Conservation (phyloP, 306 rosid genomes). For the Vicia faba region DNA sequence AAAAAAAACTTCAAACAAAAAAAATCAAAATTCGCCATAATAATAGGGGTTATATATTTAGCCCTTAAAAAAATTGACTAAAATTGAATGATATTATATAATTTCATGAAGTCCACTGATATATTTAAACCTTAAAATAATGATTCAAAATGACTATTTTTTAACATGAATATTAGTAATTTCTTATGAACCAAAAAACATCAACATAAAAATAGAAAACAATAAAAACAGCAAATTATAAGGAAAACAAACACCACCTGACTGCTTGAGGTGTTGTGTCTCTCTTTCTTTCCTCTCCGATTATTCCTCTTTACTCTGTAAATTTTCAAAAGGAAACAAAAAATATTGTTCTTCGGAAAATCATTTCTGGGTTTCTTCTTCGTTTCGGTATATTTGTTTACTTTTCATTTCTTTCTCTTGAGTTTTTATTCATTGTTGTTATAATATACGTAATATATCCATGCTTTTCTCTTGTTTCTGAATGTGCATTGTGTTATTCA, state of each 20-base stretch:
- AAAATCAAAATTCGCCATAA: too few species aligned
- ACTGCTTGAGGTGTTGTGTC: conserved; percentile 7
- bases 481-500: conserved; percentile 30
- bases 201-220: too few species aligned
- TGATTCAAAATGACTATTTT: too few species aligned
- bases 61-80: too few species aligned
- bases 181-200: neutral
- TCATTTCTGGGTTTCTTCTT: conserved; percentile 39
- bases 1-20: too few species aligned
- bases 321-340: conserved; percentile 16
- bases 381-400: conserved; percentile 43
- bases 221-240: conserved; percentile 18
- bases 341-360: neutral
- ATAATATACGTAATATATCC: neutral
- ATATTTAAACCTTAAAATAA: too few species aligned
- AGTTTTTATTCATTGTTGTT: neutral
- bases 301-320: conserved; percentile 30
- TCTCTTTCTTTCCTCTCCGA: conserved; percentile 27
- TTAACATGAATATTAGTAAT: too few species aligned
- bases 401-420: conserved; percentile 12
- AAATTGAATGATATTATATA: too few species aligned
- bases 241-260: conserved; percentile 44
- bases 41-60: too few species aligned
- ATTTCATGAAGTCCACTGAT: too few species aligned
- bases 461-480: neutral